Conservation (phyloP, 1,284 basidiomycete species). For the Rhodofomes roseus region DNA sequence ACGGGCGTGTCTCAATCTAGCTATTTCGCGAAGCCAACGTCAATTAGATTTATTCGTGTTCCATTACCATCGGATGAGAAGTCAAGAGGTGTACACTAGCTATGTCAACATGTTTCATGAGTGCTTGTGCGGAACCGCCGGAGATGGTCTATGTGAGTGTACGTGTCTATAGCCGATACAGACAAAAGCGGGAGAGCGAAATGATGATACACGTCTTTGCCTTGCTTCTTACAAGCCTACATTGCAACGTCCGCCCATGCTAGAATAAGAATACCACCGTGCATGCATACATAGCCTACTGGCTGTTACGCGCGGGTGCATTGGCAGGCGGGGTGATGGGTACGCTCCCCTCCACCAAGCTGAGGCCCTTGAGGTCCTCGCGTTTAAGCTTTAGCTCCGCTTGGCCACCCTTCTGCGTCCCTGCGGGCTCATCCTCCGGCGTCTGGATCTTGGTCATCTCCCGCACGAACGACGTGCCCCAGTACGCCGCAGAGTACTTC, state of each 20-base stretch:
- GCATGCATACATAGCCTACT: not conserved
- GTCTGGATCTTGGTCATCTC: slow-evolving; percentile 65
- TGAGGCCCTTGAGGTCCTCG: slow-evolving; percentile 32
- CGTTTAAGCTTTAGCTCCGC: slow-evolving; percentile 30
- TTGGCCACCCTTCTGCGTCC: slow-evolving; percentile 35
- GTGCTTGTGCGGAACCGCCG: not conserved
- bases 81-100: not conserved
- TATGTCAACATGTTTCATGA: not conserved
- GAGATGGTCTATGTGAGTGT: not conserved
- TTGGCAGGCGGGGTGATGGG: slow-evolving; percentile 27
- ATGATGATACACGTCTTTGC: not conserved
- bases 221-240: not conserved
- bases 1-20: not conserved
- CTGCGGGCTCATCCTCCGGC: slow-evolving; percentile 21
- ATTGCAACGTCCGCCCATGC: not conserved
- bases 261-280: slow-evolving; percentile 4
- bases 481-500: slow-evolving; percentile 91
- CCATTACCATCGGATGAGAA: not conserved
- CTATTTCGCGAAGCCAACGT: not conserved
- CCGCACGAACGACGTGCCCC: slow-evolving; percentile 88
- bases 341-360: slow-evolving; percentile 33
- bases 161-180: not conserved
- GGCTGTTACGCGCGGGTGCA: slow-evolving; percentile 15
- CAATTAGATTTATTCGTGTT: no score
- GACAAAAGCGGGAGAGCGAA: not conserved